Evolutionary conservation across 2,329 filamentous ascomycete genomes (phyloP).

Genomic region (Harringtonia aguacate): DNA sequence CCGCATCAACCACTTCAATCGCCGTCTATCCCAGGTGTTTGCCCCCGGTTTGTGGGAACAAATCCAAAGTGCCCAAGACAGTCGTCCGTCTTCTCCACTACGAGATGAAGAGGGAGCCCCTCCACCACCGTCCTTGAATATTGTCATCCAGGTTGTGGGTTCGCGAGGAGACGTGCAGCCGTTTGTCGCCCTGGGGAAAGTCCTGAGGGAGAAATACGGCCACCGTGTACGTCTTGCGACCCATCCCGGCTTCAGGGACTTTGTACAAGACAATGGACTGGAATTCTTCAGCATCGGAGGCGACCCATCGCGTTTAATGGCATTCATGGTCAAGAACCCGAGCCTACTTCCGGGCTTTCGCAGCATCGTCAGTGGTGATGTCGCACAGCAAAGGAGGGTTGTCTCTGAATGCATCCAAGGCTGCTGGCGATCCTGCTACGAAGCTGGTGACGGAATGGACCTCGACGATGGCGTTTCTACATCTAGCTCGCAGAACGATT

Average conservation of each 20-base stretch:
- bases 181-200: conserved; percentile 59
- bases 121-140: conserved; percentile 21
- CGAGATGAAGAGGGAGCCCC: too few relatives aligned
- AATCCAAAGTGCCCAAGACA: too few relatives aligned
- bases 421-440: background rate
- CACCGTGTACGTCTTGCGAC: conserved; percentile 67
- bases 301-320: conserved; percentile 67
- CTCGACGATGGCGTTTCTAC: too few relatives aligned
- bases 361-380: conserved; percentile 64
- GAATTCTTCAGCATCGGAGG: conserved; percentile 67
- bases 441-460: conserved; percentile 4
- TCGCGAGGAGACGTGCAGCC: conserved; percentile 68
- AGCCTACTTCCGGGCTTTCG: conserved; percentile 77
- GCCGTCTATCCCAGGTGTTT: conserved; percentile 8
- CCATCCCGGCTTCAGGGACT: conserved; percentile 55
- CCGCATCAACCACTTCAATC: conserved; percentile 10
- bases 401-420: conserved; percentile 70
- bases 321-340: conserved; percentile 86
- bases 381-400: conserved; percentile 68
- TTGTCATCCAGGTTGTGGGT: conserved; percentile 67
- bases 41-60: too few relatives aligned
- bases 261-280: conserved; percentile 54
- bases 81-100: too few relatives aligned
- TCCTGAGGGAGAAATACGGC: conserved; percentile 51
- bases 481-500: too few relatives aligned